Percentiles rank a stretch among this genome's conserved stretches.
Conservation (phyloP, 2,329 filamentous ascomycete genomes). For the Domatiomyces globalis region DNA sequence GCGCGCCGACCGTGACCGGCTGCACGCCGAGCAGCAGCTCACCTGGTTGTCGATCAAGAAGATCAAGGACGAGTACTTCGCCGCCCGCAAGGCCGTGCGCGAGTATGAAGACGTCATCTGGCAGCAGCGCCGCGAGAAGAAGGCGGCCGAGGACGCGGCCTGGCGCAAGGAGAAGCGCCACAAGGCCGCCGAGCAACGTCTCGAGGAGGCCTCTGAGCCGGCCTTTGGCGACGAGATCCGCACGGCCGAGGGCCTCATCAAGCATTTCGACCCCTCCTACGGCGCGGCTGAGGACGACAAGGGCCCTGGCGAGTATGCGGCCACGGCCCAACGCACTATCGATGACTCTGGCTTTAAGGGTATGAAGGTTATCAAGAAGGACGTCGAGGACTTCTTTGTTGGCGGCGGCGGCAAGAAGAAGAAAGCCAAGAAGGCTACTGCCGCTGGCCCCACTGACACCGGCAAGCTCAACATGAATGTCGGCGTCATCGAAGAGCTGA, state of each 20-base stretch:
- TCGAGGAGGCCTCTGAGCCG: conserved; percentile 46
- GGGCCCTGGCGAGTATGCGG: conserved; percentile 44
- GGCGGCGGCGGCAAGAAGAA: conserved; percentile 57
- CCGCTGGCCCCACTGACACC: conserved; percentile 36
- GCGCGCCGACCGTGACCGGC: conserved; percentile 70
- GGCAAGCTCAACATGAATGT: conserved; percentile 67
- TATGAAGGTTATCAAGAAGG: conserved; percentile 68
- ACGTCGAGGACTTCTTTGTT: conserved; percentile 74
- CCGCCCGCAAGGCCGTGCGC: conserved; percentile 64
- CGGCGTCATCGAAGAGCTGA: conserved; percentile 80
- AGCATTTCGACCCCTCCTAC: conserved; percentile 78
- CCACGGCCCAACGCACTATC: conserved; percentile 67
- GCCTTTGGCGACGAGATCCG: conserved; percentile 90
- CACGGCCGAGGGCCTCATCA: conserved; percentile 71
- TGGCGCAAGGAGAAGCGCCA: conserved; percentile 36
- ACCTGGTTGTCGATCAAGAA: conserved; percentile 71
- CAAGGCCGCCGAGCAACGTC: conserved; percentile 41
- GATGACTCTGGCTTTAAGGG: conserved; percentile 78
- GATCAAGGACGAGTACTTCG: conserved; percentile 79
- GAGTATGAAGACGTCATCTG: conserved; percentile 74
- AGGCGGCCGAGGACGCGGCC: conserved; percentile 59
- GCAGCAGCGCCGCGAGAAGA: conserved; percentile 60
- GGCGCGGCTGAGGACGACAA: conserved; percentile 44
- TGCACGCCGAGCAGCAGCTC: conserved; percentile 72
- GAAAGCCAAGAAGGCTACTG: conserved; percentile 29